Conservation (phyloP, 768 basidiomycete species). For the Myochromella boudieri region DNA sequence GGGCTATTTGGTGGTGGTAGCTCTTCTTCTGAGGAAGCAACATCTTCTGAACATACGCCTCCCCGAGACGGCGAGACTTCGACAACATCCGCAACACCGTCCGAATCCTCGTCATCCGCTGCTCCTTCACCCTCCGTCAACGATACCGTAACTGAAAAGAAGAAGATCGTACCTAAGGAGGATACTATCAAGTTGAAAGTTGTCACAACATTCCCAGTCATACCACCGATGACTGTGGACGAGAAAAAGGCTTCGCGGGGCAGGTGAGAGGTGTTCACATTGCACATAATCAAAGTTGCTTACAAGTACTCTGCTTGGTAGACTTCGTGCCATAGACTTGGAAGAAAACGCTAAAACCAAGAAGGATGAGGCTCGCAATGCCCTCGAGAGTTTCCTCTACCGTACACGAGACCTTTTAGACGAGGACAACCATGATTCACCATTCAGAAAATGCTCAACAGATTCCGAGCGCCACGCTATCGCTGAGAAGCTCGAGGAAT, state of each 20-base stretch:
- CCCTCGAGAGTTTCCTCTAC: conserved; percentile 93
- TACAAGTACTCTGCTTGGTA: conserved; percentile 26
- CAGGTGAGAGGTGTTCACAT: conserved; percentile 50
- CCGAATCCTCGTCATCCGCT: conserved; percentile 29
- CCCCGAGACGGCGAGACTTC: conserved; percentile 37
- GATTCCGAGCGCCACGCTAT: conserved; percentile 68
- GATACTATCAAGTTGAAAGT: conserved; percentile 71
- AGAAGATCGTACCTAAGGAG: conserved; percentile 41
- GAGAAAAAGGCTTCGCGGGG: conserved; percentile 74
- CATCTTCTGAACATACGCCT: conserved; percentile 41
- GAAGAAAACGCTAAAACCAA: conserved; percentile 76
- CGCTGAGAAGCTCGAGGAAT: conserved; percentile 64
- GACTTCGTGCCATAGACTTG: conserved; percentile 75
- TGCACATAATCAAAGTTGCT: background rate
- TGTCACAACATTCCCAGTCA: conserved; percentile 58
- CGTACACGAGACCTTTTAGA: conserved; percentile 80
- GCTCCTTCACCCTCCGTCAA: conserved; percentile 38
- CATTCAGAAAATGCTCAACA: conserved; percentile 86
- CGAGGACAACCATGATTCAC: conserved; percentile 61
- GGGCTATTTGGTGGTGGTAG: conserved; percentile 74
- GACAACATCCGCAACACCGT: conserved; percentile 29
- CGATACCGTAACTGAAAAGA: conserved; percentile 30
- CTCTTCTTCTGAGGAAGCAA: conserved; percentile 39
- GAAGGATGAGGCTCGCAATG: conserved; percentile 88
- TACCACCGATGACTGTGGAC: conserved; percentile 73